A percentile compares a stretch with the other conserved stretches of the same genome.
Conservation (phyloP, 1,139 yeast species). For the Pneumocystis oryctolagi region DNA sequence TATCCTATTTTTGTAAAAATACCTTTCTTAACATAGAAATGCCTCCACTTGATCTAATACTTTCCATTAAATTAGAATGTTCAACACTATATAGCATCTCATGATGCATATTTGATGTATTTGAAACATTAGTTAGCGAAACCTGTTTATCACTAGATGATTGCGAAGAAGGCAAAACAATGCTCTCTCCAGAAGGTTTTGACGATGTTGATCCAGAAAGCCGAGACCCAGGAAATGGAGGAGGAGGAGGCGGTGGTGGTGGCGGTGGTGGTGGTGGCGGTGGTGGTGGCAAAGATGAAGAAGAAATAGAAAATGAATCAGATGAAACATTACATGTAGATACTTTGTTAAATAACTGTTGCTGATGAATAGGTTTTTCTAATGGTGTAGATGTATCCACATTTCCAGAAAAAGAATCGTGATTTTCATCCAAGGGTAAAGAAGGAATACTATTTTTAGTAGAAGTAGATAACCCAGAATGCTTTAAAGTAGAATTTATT, state of each 20-base stretch:
- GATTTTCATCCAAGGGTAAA: background rate
- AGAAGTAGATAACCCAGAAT: constrained; percentile 14
- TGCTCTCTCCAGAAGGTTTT: constrained; percentile 18
- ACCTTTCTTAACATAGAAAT: constrained; percentile 53
- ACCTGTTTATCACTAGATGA: constrained; percentile 17
- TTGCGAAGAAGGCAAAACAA: constrained; percentile 25
- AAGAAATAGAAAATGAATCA: constrained; percentile 20
- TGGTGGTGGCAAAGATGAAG: constrained; percentile 24
- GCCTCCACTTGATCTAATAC: constrained; percentile 73
- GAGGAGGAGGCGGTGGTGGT: constrained; percentile 28
- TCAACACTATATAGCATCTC: constrained; percentile 26
- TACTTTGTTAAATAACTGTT: background rate
- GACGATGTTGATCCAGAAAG: constrained; percentile 5
- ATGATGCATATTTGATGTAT: background rate
- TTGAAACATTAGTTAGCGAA: constrained; percentile 29
- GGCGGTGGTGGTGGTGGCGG: constrained; percentile 18
- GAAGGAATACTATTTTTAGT: constrained; percentile 9
- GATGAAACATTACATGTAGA: constrained; percentile 18
- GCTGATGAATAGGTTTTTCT: background rate
- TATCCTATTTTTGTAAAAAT: background rate
- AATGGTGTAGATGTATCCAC: background rate
- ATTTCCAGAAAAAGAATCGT: background rate
- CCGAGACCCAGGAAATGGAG: constrained; percentile 19
- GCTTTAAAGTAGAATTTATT: background rate
- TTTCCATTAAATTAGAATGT: constrained; percentile 72